Percentiles rank a stretch among this genome's conserved stretches.
These are phyloP conservation scores for Coriaria nepalensis DNA, from an alignment of 306 rosid species.

Conservation along the genomic window DNA sequence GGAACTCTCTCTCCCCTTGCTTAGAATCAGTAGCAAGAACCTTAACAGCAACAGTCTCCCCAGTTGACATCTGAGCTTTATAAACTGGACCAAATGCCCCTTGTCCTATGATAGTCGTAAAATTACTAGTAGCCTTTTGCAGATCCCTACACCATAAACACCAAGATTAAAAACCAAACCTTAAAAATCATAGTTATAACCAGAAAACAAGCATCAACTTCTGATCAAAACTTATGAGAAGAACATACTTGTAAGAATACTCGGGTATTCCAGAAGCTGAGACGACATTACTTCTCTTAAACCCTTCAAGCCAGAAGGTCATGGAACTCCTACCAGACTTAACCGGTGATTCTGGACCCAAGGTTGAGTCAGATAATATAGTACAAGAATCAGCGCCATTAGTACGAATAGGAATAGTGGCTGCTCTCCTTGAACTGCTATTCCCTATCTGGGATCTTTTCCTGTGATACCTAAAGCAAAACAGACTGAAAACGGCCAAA, in stretches of 20 bases:
- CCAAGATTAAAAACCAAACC: constrained; percentile 7
- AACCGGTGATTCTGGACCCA: constrained; percentile 90
- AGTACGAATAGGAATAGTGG: constrained; percentile 70
- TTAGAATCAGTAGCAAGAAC: constrained; percentile 92
- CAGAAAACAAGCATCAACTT: constrained; percentile 1
- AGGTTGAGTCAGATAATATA: constrained; percentile 72
- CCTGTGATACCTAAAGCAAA: constrained; percentile 72
- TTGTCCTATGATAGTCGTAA: constrained; percentile 89
- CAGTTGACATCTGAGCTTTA: constrained; percentile 88
- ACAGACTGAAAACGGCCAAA: constrained; percentile 66
- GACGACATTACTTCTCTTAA: constrained; percentile 57
- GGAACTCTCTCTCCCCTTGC: constrained; percentile 97
- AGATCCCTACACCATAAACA: constrained; percentile 49
- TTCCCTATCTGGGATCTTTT: constrained; percentile 84
- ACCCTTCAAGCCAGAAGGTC: constrained; percentile 75
- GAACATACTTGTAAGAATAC: constrained; percentile 77
- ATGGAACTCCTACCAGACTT: constrained; percentile 51
- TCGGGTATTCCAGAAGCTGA: constrained; percentile 88
- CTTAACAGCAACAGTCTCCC: constrained; percentile 88
- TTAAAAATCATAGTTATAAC: constrained; percentile 1
- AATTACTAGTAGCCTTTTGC: constrained; percentile 84
- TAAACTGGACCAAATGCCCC: constrained; percentile 99
- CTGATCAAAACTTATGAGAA: neutral
- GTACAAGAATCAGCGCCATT: constrained; percentile 79
- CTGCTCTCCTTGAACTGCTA: constrained; percentile 88